Evolutionary conservation across 2,329 filamentous ascomycete genomes (phyloP).

Genomic region (Pseudogymnoascus sp.): DNA sequence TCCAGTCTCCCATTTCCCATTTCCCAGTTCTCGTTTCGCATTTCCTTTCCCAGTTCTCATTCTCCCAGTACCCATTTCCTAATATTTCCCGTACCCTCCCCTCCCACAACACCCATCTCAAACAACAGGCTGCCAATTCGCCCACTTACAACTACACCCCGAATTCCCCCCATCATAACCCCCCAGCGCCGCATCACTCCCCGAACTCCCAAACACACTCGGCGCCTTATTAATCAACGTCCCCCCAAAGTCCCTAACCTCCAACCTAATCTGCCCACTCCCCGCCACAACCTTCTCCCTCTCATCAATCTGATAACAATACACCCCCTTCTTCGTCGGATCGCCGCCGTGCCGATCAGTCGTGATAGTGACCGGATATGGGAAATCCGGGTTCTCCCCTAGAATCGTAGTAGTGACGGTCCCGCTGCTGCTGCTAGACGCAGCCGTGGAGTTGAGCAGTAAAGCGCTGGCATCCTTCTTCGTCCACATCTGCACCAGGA

Average conservation of each 20-base stretch:
- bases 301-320: constrained; percentile 42
- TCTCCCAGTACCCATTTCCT: neutral
- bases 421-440: constrained; percentile 9
- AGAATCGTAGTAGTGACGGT: constrained; percentile 24
- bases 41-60: neutral
- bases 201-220: constrained; percentile 24
- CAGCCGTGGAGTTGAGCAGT: constrained; percentile 29
- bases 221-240: constrained; percentile 44
- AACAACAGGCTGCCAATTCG: constrained; percentile 33
- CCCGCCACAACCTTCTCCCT: constrained; percentile 37
- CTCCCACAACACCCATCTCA: neutral
- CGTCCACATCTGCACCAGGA: constrained; percentile 60
- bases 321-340: constrained; percentile 43
- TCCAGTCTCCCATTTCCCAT: neutral
- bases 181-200: constrained; percentile 39
- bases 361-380: constrained; percentile 53
- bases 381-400: constrained; percentile 44
- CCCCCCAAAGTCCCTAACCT: constrained; percentile 43
- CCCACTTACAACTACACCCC: constrained; percentile 54
- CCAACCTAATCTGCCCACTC: constrained; percentile 38
- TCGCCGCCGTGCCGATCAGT: constrained; percentile 56
- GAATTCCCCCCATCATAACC: constrained; percentile 56
- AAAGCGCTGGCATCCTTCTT: constrained; percentile 36
- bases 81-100: neutral
- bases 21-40: neutral